Percentiles rank a stretch among this genome's conserved stretches.
Evolutionary conservation across 495 filamentous ascomycete species (phyloP).

Genomic region (Cryomyces minteri): DNA sequence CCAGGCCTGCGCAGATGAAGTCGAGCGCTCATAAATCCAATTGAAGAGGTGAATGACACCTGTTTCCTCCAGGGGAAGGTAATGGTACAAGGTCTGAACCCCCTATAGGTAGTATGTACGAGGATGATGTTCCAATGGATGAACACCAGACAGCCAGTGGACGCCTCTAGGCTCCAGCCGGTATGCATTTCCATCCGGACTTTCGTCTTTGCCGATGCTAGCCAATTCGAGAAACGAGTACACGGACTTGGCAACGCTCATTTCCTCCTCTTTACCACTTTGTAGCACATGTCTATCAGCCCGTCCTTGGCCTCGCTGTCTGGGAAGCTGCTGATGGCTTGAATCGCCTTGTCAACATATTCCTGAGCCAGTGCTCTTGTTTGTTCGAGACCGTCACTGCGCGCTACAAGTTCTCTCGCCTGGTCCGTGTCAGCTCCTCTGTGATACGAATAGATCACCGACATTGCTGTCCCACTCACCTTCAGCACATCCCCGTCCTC

Average conservation of each 20-base stretch:
- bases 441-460: slow-evolving; percentile 1
- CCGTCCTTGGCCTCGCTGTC: slow-evolving; percentile 84
- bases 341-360: slow-evolving; percentile 75
- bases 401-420: slow-evolving; percentile 69
- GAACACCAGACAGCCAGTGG: too few relatives aligned
- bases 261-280: slow-evolving; percentile 77
- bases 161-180: too few relatives aligned
- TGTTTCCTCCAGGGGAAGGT: too few relatives aligned
- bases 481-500: slow-evolving; percentile 64
- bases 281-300: slow-evolving; percentile 80
- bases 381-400: slow-evolving; percentile 75
- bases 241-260: slow-evolving; percentile 16
- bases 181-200: too few relatives aligned
- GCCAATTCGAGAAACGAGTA: too few relatives aligned
- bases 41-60: too few relatives aligned
- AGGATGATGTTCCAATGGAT: too few relatives aligned
- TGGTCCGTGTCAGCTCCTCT: slow-evolving; percentile 18
- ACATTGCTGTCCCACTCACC: slow-evolving; percentile 29
- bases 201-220: too few relatives aligned
- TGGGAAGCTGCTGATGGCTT: slow-evolving; percentile 64
- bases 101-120: too few relatives aligned
- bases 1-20: too few relatives aligned
- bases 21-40: too few relatives aligned
- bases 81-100: too few relatives aligned
- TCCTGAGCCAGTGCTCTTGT: slow-evolving; percentile 77